Evolutionary conservation across 2,329 filamentous ascomycete genomes (phyloP).

Genomic region (Xylaria sp.): DNA sequence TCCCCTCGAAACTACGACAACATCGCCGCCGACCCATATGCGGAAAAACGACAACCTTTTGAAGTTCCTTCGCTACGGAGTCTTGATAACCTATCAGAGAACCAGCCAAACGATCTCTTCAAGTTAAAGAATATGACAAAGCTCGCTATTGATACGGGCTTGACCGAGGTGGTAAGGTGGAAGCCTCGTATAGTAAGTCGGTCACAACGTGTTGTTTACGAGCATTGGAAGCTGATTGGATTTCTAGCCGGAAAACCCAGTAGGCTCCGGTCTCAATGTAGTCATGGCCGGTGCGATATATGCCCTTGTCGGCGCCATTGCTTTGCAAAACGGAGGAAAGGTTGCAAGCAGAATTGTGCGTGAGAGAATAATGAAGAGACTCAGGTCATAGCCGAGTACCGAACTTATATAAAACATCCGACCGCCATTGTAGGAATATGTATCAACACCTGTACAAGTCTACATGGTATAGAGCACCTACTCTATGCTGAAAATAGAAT

Average conservation of each 20-base stretch:
- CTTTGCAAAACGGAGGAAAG: conserved; percentile 86
- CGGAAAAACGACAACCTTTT: conserved; percentile 72
- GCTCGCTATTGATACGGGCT: conserved; percentile 75
- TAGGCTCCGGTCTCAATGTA: conserved; percentile 76
- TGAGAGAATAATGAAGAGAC: conserved; percentile 75
- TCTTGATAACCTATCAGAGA: conserved; percentile 75
- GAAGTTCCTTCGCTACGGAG: conserved; percentile 75
- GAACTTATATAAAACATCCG: neutral
- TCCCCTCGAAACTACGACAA: conserved; percentile 53
- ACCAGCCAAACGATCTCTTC: conserved; percentile 70
- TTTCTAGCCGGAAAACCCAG: conserved; percentile 70
- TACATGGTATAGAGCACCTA: conserved; percentile 39
- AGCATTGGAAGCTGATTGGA: conserved; percentile 37
- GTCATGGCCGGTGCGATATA: conserved; percentile 83
- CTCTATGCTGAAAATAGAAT: conserved; percentile 25
- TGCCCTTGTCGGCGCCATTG: conserved; percentile 87
- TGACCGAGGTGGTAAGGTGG: conserved; percentile 86
- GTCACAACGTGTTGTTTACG: conserved; percentile 24
- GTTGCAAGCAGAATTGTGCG: conserved; percentile 79
- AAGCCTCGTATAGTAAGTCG: conserved; percentile 79
- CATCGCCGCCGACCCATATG: conserved; percentile 54
- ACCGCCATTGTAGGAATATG: conserved; percentile 40
- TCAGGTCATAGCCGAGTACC: conserved; percentile 40
- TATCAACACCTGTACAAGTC: conserved; percentile 45
- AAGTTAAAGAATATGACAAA: conserved; percentile 72